phyloP scores from a whole-genome alignment of 768 basidiomycete genomes.

The Suillus brevipes region DNA sequence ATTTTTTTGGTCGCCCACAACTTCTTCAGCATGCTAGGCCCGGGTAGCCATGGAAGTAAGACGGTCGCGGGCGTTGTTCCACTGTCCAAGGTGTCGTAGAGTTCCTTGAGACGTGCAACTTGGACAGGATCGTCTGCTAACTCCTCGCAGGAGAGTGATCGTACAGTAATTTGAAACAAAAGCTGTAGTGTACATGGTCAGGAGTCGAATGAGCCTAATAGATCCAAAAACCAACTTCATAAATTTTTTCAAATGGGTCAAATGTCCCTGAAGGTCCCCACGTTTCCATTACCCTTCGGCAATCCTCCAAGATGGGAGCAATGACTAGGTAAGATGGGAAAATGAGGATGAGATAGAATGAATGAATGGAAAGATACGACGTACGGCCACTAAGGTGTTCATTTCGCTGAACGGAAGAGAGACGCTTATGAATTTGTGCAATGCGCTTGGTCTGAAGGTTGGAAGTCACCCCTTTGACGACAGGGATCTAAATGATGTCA shows the following conservation, averaged over 20 bases:
- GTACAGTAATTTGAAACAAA: constrained; percentile 71
- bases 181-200: constrained; percentile 41
- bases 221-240: constrained; percentile 48
- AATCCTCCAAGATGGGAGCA: constrained; percentile 64
- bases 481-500: constrained; percentile 56
- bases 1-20: constrained; percentile 73
- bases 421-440: constrained; percentile 69
- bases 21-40: constrained; percentile 69
- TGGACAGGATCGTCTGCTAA: constrained; percentile 64
- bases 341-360: background rate
- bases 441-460: constrained; percentile 63
- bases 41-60: constrained; percentile 76
- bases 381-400: constrained; percentile 59
- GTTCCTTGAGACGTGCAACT: constrained; percentile 59
- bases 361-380: constrained; percentile 24
- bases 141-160: constrained; percentile 65
- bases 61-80: constrained; percentile 74
- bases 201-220: constrained; percentile 13
- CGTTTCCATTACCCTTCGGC: constrained; percentile 54
- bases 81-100: constrained; percentile 69
- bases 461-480: constrained; percentile 74
- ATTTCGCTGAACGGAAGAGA: constrained; percentile 61
- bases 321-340: constrained; percentile 47
- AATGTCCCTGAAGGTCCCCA: constrained; percentile 68
- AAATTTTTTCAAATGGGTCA: constrained; percentile 72